Evolutionary conservation across 495 filamentous ascomycete species (phyloP).

Genomic region (Neurospora sp.): DNA sequence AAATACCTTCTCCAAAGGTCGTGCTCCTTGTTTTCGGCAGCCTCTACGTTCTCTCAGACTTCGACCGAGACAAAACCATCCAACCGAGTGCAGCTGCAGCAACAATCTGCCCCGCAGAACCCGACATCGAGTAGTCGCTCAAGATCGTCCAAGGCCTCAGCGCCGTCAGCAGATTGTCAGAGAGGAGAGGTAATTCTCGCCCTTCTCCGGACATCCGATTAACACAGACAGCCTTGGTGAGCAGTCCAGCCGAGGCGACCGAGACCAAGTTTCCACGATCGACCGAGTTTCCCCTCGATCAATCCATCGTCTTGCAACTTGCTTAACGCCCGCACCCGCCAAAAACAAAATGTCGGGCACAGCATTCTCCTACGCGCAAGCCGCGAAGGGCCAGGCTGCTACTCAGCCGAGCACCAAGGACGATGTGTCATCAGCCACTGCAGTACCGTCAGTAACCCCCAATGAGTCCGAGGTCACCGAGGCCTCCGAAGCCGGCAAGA

Average conservation of each 20-base stretch:
- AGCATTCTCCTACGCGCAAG: conserved; percentile 89
- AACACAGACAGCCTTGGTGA: conserved; percentile 7
- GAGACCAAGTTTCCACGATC: neutral
- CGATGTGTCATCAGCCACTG: conserved; percentile 38
- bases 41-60: neutral
- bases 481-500: conserved; percentile 23
- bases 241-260: conserved; percentile 6
- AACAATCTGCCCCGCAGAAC: neutral
- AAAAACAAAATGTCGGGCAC: conserved; percentile 25
- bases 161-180: conserved; percentile 7
- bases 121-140: neutral
- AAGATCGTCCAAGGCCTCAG: conserved; percentile 1
- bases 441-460: conserved; percentile 46
- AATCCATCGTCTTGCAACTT: conserved; percentile 3
- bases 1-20: neutral
- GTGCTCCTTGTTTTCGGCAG: neutral
- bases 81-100: neutral
- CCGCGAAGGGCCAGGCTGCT: conserved; percentile 65
- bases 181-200: conserved; percentile 19
- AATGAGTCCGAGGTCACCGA: conserved; percentile 45
- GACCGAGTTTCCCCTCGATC: neutral
- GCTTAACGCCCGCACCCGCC: neutral
- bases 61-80: neutral
- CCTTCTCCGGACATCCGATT: conserved; percentile 23
- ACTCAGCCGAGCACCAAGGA: conserved; percentile 53